Evolutionary conservation across 2,329 filamentous ascomycete species (phyloP).

Genomic region (Cadophora malorum): DNA sequence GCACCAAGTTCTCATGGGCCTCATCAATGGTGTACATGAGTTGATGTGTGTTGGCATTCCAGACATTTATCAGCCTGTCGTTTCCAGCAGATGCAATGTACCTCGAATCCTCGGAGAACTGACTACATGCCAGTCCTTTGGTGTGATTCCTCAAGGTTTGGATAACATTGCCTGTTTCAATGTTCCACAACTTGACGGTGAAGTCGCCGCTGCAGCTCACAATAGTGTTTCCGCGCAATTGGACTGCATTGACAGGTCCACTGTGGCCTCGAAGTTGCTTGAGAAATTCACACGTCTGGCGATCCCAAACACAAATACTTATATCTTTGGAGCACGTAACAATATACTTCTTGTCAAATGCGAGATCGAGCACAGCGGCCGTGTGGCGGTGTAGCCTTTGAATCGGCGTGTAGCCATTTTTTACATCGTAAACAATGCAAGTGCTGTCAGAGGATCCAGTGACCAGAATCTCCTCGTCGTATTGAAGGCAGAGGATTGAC

Average conservation of each 20-base stretch:
- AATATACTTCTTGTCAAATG: constrained; percentile 90
- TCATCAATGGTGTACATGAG: constrained; percentile 75
- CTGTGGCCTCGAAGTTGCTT: constrained; percentile 84
- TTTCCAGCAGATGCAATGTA: constrained; percentile 95
- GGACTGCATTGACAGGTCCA: constrained; percentile 95
- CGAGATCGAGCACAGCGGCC: constrained; percentile 90
- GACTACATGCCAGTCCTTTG: constrained; percentile 92
- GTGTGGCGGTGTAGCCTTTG: constrained; percentile 79
- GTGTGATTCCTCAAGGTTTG: constrained; percentile 91
- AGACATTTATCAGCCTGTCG: constrained; percentile 94
- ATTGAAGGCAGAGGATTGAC: constrained; percentile 94
- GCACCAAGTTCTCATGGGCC: constrained; percentile 85
- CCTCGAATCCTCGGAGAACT: constrained; percentile 94
- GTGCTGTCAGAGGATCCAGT: constrained; percentile 93
- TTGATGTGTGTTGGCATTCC: constrained; percentile 89
- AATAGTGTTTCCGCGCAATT: constrained; percentile 89
- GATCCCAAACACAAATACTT: constrained; percentile 93
- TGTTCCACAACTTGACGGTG: constrained; percentile 93
- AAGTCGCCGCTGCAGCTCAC: constrained; percentile 96
- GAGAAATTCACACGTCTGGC: constrained; percentile 75
- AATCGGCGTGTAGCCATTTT: constrained; percentile 78
- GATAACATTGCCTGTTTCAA: constrained; percentile 85
- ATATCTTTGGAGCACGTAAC: constrained; percentile 97
- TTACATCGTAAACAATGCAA: constrained; percentile 90
- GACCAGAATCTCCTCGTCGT: constrained; percentile 89